Evolutionary conservation across 352 stramenopile species (phyloP).

Genomic region (Globisporangium megalacanthum): DNA sequence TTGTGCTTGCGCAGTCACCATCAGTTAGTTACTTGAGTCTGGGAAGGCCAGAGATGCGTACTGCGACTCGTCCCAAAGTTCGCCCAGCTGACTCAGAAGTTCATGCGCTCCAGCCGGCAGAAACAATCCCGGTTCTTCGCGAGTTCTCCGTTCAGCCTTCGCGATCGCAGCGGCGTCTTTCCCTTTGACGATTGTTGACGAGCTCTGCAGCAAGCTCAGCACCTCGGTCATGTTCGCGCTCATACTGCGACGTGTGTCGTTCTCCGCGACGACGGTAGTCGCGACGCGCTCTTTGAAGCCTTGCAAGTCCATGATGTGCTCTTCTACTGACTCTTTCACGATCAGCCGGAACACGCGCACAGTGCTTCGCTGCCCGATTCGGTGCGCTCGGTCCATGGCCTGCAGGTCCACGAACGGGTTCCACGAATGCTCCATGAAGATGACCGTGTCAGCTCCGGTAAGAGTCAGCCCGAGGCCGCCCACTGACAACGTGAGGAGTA

Average conservation of each 20-base stretch:
- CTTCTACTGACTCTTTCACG: constrained; percentile 64
- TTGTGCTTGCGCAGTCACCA: neutral
- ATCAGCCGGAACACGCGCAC: constrained; percentile 81
- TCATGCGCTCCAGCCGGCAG: constrained; percentile 24
- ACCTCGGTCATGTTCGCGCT: constrained; percentile 60
- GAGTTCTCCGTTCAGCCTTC: constrained; percentile 1
- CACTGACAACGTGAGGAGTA: constrained; percentile 95
- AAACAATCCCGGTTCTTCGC: constrained; percentile 5
- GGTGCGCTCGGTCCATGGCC: constrained; percentile 85
- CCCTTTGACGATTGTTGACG: constrained; percentile 16
- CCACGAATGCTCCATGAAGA: constrained; percentile 98
- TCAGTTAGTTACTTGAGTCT: neutral
- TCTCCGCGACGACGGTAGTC: constrained; percentile 49
- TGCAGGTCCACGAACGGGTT: constrained; percentile 97
- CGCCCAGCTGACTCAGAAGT: constrained; percentile 58
- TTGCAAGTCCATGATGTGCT: constrained; percentile 79
- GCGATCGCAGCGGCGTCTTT: neutral
- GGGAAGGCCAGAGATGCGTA: constrained; percentile 75
- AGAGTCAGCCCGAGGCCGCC: constrained; percentile 96
- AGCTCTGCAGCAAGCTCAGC: constrained; percentile 50
- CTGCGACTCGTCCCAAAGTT: constrained; percentile 79
- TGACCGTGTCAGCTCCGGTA: constrained; percentile 94
- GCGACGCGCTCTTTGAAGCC: constrained; percentile 74
- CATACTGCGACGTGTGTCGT: constrained; percentile 50
- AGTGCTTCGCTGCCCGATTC: constrained; percentile 62